Conservation (phyloP, 495 filamentous ascomycete species). For the Aspergillus homomorphus region DNA sequence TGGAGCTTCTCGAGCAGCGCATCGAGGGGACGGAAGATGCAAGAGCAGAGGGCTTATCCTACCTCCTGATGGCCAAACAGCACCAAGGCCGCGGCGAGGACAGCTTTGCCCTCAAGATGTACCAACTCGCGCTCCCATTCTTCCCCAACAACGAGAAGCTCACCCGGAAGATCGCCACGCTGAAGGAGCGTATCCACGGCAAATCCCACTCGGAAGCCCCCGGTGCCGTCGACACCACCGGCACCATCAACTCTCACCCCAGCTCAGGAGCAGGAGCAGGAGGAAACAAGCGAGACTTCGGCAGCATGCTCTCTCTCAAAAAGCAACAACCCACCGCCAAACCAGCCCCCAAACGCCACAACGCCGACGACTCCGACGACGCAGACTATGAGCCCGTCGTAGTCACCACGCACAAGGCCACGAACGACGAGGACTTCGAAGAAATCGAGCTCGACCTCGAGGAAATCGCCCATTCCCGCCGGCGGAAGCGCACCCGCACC, state of each 20-base stretch:
- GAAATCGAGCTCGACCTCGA: constrained; percentile 26
- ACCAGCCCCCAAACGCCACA: constrained; percentile 31
- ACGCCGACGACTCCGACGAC: constrained; percentile 34
- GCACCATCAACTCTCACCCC: constrained; percentile 12
- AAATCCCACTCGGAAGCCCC: constrained; percentile 14
- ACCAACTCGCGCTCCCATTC: constrained; percentile 74
- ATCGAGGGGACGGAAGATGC: constrained; percentile 74
- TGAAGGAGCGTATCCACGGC: constrained; percentile 59
- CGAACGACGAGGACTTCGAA: constrained; percentile 32
- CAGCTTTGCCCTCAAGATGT: constrained; percentile 75
- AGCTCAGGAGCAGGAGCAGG: constrained; percentile 10
- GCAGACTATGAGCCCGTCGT: constrained; percentile 33
- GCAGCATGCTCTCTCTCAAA: constrained; percentile 42
- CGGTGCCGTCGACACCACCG: constrained; percentile 15
- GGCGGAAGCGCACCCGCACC: constrained; percentile 40
- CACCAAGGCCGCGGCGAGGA: constrained; percentile 81
- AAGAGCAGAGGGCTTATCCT: constrained; percentile 75
- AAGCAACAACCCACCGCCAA: constrained; percentile 30
- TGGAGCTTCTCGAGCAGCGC: constrained; percentile 80
- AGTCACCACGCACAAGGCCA: constrained; percentile 13
- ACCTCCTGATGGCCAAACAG: constrained; percentile 86
- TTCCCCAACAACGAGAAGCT: constrained; percentile 88
- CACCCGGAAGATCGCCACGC: constrained; percentile 65
- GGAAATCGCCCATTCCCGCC: constrained; percentile 34
- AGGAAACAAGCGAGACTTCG: constrained; percentile 31